phyloP scores from a whole-genome alignment of 805 yeast species.

The Candida adriatica region DNA sequence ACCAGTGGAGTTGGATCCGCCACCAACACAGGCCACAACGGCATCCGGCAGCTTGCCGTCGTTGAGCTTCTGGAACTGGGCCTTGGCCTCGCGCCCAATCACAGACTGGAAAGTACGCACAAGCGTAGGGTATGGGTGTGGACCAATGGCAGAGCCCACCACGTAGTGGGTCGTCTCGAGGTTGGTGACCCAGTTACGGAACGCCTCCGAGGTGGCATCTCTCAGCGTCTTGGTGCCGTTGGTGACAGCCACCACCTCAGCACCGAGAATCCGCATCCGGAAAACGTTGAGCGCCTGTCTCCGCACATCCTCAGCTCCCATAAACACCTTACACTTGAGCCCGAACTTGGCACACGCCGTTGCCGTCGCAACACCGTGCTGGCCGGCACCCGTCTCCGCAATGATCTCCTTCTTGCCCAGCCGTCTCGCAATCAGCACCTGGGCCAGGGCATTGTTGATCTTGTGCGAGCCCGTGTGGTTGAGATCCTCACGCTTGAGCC shows the following conservation, averaged over 20 bases:
- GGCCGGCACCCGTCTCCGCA: conserved; percentile 93
- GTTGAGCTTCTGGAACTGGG: conserved; percentile 76
- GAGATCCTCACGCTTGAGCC: conserved; percentile 96
- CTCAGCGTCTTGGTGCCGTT: conserved; percentile 94
- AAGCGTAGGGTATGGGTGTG: conserved; percentile 97
- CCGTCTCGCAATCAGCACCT: conserved; percentile 71
- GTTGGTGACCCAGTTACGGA: conserved; percentile 91
- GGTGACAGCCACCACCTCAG: conserved; percentile 86
- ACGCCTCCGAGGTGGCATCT: conserved; percentile 97
- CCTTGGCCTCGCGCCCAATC: conserved; percentile 90
- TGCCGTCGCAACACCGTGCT: conserved; percentile 90
- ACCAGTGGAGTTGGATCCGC: conserved; percentile 96
- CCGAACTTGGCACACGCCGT: conserved; percentile 94
- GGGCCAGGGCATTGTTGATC: conserved; percentile 79
- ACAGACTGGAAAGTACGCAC: conserved; percentile 98
- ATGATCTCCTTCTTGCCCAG: conserved; percentile 70
- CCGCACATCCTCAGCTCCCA: conserved; percentile 99
- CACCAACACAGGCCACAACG: conserved; percentile 98
- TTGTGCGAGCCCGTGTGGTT: conserved; percentile 88
- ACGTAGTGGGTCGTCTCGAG: conserved; percentile 84
- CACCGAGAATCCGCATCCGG: conserved; percentile 95
- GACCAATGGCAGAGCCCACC: conserved; percentile 98
- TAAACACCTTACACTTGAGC: conserved; percentile 84
- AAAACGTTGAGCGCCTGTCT: conserved; percentile 98
- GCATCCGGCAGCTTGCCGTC: conserved; percentile 85